Base-by-base conservation (phyloP, 139 green algal species). In the Monoraphidium neglectum region DNA sequence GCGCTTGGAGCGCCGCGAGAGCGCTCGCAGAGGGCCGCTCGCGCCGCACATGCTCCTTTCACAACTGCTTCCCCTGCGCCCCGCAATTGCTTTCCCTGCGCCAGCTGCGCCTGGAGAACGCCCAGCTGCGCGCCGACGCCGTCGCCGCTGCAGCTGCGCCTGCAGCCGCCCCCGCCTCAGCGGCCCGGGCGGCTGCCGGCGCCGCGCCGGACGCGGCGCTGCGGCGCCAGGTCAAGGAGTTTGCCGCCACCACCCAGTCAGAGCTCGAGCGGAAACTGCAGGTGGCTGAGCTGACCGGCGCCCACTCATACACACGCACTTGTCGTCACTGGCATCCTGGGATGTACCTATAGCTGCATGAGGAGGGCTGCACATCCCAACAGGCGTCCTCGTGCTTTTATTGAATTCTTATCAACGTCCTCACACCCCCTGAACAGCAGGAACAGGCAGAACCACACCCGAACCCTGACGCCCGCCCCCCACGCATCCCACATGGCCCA, bases 221-320 rank as follows among this genome's bases (percentile, higher is more conserved):
- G 38, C 68, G 74, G 26, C 77, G 75, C 70, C 61, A 79, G 76
- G 28, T 82, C 18, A 72, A 71, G 68, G 68, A 82, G 43, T 82
- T 82, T 46, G 70, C 67, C 0, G 21, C 66, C 32, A 77, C 66
- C 21, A 80, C 79, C 13, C 82, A 83, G 73, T 38, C 73, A 56
- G 79, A 86, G 12, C 64, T 87, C n/a, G 78, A 87, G 47, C 60
- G 73, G 2, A 70, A 78, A 28, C 67, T 79, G 15, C 61, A 79
- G 73, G 49, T 72, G 38, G 0, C 24, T 36, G 28, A 16, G 16
- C 26, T 18, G 18, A 21, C 51, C 18, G 51, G 51, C 18, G 18
- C 18, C 18, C 51, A 32, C 16, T 8, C 57, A 65, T 65, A 16
- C 28, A 65, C n/a, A 30, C 6, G 28, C 57, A 30, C 10, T 33